phyloP scores from a whole-genome alignment of 768 basidiomycete species.

The Suillus spraguei region DNA sequence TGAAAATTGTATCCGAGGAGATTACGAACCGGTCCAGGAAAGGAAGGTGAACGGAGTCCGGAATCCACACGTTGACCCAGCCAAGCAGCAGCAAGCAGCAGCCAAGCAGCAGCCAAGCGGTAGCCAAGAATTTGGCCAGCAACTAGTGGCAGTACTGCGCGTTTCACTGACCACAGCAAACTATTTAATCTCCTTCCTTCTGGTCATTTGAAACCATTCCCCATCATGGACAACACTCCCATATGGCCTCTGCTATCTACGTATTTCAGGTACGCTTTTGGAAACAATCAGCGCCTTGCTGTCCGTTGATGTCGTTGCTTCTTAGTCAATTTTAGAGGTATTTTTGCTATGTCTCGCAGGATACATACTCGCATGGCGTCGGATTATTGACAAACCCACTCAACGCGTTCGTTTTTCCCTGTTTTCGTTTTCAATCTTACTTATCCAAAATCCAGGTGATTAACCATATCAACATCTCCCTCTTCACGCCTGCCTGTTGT shows the following conservation, averaged over 20 bases:
- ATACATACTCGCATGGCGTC: slow-evolving; percentile 74
- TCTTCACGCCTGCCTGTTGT: slow-evolving; percentile 90
- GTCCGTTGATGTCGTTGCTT: neutral
- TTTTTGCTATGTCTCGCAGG: slow-evolving; percentile 85
- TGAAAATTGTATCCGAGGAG: neutral
- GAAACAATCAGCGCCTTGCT: too few relatives aligned
- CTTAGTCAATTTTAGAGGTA: slow-evolving; percentile 86
- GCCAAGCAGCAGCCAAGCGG: neutral
- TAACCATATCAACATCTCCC: slow-evolving; percentile 81
- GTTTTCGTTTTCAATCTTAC: neutral
- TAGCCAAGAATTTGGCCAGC: neutral
- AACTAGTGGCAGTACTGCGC: neutral
- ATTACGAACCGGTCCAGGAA: neutral
- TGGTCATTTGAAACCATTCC: neutral
- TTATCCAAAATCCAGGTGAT: slow-evolving; percentile 46
- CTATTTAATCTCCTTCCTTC: slow-evolving; percentile 10
- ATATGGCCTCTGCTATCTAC: slow-evolving; percentile 25
- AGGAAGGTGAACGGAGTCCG: neutral
- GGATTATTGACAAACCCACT: slow-evolving; percentile 85
- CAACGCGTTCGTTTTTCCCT: slow-evolving; percentile 64
- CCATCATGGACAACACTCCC: slow-evolving; percentile 4
- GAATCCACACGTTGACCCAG: neutral
- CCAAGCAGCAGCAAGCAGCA: too few relatives aligned
- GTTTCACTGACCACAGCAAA: neutral
- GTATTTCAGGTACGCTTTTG: slow-evolving; percentile 29